phyloP scores from a whole-genome alignment of 2,329 filamentous ascomycete genomes.

The Curvularia eragrostidis region DNA sequence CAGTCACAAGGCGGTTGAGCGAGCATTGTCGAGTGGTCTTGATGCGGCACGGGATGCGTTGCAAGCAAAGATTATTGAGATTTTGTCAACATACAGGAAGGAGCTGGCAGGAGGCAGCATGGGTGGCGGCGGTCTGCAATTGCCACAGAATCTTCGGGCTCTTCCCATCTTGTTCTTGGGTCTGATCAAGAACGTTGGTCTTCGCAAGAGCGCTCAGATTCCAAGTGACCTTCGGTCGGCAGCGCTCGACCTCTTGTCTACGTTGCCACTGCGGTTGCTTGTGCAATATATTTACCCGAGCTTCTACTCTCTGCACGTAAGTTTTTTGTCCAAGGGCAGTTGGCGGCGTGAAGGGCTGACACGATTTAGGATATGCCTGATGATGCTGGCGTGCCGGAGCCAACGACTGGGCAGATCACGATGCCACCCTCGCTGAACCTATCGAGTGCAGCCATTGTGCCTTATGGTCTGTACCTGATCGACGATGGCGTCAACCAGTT shows the following conservation, averaged over 20 bases:
- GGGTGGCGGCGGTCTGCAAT: conserved; percentile 88
- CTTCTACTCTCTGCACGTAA: conserved; percentile 44
- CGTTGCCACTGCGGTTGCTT: conserved; percentile 84
- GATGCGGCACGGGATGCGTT: conserved; percentile 90
- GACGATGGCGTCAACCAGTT: conserved; percentile 98
- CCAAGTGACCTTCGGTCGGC: conserved; percentile 81
- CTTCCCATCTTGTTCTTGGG: conserved; percentile 91
- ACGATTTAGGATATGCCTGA: conserved; percentile 97
- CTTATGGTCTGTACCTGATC: conserved; percentile 93
- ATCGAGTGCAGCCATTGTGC: conserved; percentile 83
- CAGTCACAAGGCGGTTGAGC: conserved; percentile 96
- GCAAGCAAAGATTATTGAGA: conserved; percentile 88
- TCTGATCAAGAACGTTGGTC: conserved; percentile 85
- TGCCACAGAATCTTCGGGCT: conserved; percentile 88
- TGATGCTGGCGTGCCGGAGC: conserved; percentile 83
- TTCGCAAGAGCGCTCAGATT: conserved; percentile 49
- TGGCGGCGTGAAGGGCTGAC: conserved; percentile 48
- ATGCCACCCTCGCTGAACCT: conserved; percentile 86
- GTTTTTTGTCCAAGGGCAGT: neutral
- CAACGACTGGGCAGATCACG: conserved; percentile 84
- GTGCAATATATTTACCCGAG: conserved; percentile 81
- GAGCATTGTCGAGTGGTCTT: conserved; percentile 81
- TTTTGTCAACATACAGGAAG: conserved; percentile 95
- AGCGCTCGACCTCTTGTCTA: conserved; percentile 91
- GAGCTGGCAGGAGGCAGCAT: conserved; percentile 95